Evolutionary conservation across 2,329 filamentous ascomycete genomes (phyloP).

Genomic region (Diaporthe capsici): DNA sequence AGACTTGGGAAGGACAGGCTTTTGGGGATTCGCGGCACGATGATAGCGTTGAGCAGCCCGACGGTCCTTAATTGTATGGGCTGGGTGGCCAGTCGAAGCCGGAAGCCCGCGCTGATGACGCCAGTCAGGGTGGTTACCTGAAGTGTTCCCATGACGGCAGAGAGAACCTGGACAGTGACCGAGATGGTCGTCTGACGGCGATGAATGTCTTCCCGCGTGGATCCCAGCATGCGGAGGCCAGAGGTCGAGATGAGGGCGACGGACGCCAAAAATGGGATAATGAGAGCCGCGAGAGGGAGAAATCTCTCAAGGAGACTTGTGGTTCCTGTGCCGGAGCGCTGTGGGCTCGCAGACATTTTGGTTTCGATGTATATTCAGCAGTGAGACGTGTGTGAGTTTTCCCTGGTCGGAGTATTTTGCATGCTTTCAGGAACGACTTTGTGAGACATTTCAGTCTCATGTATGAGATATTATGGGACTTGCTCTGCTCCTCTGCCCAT

Average conservation of each 20-base stretch:
- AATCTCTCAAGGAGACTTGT: background rate
- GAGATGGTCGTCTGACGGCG: background rate
- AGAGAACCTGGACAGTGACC: background rate
- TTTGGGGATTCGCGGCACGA: background rate
- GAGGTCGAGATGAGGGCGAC: background rate
- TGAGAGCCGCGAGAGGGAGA: background rate
- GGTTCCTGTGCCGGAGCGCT: background rate
- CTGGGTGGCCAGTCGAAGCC: background rate
- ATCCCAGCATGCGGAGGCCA: background rate
- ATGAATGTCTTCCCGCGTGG: background rate
- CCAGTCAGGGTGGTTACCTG: conserved; percentile 2
- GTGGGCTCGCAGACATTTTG: background rate
- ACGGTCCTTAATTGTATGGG: background rate
- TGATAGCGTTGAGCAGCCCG: background rate
- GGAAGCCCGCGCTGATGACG: conserved; percentile 18
- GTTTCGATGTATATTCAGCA: too few species aligned
- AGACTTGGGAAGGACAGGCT: background rate
- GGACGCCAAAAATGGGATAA: background rate
- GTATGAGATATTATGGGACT: too few species aligned
- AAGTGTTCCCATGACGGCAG: conserved; percentile 44
- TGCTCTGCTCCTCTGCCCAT: too few species aligned
- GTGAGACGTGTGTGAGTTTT: accelerated
- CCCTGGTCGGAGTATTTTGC: too few species aligned
- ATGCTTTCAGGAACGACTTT: too few species aligned
- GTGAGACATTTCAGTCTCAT: too few species aligned